These are phyloP conservation scores for Neurospora africana DNA, from an alignment of 495 filamentous ascomycete species.

Conservation along the genomic window DNA sequence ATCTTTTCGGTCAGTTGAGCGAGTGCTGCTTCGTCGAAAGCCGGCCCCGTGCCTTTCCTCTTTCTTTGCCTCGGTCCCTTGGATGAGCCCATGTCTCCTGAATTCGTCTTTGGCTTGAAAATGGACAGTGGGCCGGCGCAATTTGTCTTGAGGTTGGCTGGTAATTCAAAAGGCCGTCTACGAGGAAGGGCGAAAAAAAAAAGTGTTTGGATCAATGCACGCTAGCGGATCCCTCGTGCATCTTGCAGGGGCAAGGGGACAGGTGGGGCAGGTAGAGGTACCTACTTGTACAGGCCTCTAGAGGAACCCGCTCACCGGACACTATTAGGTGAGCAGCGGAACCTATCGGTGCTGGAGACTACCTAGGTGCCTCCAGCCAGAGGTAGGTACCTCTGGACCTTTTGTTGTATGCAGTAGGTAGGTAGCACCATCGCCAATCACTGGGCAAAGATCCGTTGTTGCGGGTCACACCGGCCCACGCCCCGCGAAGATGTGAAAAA, in stretches of 20 bases:
- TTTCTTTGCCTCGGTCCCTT: constrained; percentile 15
- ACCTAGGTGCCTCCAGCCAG: not conserved
- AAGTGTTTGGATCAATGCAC: not conserved
- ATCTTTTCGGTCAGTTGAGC: constrained; percentile 55
- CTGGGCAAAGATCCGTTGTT: not conserved
- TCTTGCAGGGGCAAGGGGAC: not conserved
- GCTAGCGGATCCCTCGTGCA: not conserved
- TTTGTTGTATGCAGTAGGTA: too few relatives aligned
- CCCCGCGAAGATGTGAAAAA: not conserved
- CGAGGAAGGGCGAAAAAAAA: not conserved
- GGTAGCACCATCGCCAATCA: not conserved
- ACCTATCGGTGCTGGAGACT: not conserved
- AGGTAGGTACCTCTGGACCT: not conserved
- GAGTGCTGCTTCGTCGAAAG: constrained; percentile 51
- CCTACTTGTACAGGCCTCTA: not conserved
- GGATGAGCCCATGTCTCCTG: constrained; percentile 11
- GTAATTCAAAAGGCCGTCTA: not conserved
- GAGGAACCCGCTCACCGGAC: not conserved
- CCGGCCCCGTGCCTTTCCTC: constrained; percentile 24
- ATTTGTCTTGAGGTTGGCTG: not conserved
- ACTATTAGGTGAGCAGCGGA: not conserved
- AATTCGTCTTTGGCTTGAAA: not conserved
- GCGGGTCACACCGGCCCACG: not conserved
- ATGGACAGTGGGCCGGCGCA: not conserved
- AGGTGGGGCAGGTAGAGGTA: not conserved